Evolutionary conservation across 2,329 filamentous ascomycete genomes (phyloP).

Genomic region (Cercospora janseana): DNA sequence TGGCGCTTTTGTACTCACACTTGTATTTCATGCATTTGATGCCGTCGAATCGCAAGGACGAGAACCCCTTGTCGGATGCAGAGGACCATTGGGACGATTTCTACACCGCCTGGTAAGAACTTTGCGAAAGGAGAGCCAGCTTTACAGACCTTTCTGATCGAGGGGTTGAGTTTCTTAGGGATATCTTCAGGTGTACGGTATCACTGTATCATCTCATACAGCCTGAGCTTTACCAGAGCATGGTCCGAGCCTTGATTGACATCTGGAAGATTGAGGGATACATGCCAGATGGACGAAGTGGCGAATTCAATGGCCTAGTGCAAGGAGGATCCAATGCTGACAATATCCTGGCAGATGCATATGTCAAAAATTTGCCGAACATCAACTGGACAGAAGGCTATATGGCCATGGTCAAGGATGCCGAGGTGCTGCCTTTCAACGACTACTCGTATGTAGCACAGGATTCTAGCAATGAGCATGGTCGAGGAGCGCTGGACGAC

Average conservation of each 20-base stretch:
- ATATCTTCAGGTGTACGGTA: constrained; percentile 63
- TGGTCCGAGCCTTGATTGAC: constrained; percentile 66
- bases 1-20: constrained; percentile 64
- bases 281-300: constrained; percentile 39
- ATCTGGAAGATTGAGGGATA: constrained; percentile 52
- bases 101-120: background rate
- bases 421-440: constrained; percentile 36
- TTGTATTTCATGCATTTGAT: constrained; percentile 69
- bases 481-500: constrained; percentile 44
- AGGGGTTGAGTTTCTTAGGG: constrained; percentile 48
- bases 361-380: constrained; percentile 35
- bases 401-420: constrained; percentile 38
- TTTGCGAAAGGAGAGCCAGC: background rate
- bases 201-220: constrained; percentile 65
- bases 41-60: constrained; percentile 67
- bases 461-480: constrained; percentile 43
- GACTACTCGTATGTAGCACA: constrained; percentile 33
- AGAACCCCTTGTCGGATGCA: constrained; percentile 66
- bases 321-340: constrained; percentile 41
- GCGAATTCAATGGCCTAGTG: constrained; percentile 39
- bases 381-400: constrained; percentile 39
- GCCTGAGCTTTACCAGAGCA: constrained; percentile 61
- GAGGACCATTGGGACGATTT: constrained; percentile 61
- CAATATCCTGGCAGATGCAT: constrained; percentile 38
- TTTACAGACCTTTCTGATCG: background rate